Conservation (phyloP, 2,329 filamentous ascomycete species). For the Diaporthe sp. region DNA sequence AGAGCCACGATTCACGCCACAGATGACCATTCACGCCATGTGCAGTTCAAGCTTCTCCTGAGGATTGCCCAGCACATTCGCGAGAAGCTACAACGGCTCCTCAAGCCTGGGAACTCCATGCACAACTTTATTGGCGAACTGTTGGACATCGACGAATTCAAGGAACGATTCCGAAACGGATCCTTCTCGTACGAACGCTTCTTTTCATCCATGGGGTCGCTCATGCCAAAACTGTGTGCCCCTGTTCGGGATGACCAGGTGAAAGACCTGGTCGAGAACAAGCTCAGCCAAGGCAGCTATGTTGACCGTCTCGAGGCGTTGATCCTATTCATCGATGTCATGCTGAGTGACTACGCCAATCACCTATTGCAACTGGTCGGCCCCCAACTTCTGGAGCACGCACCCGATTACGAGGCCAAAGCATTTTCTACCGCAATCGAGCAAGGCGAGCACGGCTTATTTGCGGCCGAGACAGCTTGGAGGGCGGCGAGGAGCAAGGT, state of each 20-base stretch:
- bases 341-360: constrained; percentile 86
- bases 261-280: constrained; percentile 75
- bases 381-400: constrained; percentile 78
- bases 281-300: constrained; percentile 72
- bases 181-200: constrained; percentile 86
- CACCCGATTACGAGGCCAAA: constrained; percentile 80
- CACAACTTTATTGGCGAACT: constrained; percentile 81
- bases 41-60: constrained; percentile 76
- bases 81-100: constrained; percentile 78
- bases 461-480: constrained; percentile 76
- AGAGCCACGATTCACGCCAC: constrained; percentile 70
- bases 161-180: constrained; percentile 76
- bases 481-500: constrained; percentile 74
- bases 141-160: constrained; percentile 79
- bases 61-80: constrained; percentile 79
- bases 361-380: constrained; percentile 81
- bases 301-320: constrained; percentile 83
- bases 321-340: constrained; percentile 80
- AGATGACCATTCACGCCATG: constrained; percentile 70
- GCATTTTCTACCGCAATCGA: constrained; percentile 77
- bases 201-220: constrained; percentile 80
- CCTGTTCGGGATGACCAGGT: constrained; percentile 85
- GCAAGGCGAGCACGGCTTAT: constrained; percentile 65
- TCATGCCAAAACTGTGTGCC: constrained; percentile 84
- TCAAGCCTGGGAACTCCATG: constrained; percentile 80